Base-by-base conservation (phyloP, 805 yeast species). In the Wickerhamiella azymoides region DNA sequence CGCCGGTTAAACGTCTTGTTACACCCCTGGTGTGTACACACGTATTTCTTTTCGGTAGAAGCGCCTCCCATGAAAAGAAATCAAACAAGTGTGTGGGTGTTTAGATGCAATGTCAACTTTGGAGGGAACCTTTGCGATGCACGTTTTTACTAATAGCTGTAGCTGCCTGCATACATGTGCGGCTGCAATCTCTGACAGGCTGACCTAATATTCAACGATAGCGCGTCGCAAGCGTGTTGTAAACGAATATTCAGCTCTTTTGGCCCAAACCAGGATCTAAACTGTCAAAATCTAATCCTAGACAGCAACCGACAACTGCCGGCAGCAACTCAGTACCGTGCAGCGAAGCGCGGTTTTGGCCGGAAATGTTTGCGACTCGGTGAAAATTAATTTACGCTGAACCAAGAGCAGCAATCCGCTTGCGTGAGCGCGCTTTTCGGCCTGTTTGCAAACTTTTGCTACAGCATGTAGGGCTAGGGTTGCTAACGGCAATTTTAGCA, bases 21-120 rank as follows among this genome's bases (percentile, higher is more conserved):
- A 49, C 66, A 62, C 16, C 64, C 63, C 2, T 55, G 56, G 37
- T 46, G 53, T 11, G 52, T 42, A 69, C 76, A 51, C 61, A 49
- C 49, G 49, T 56, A 61, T 43, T 50, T 57, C 33, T 13, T 30
- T n/a, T 30, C 33, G 16, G 11, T 30, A 10, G 33, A 30, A 30
- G 33, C 8, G 5, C 5, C 13, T 30, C 14, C 16, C 33, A 30
- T 30, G 8, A 10, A 13, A 30, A 3, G 33, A 21, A 21, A 21
- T 4, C 24, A 7, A 21, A 21, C 4, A 5, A 5, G 24, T 21
- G 24, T 21, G 24, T 7, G 24, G 7, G 4, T 21, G 24, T 21
- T 21, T 30, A n/a, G 11, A 13, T 3, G 30, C n/a, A 5, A 16
- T 30, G 33, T 2, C 33, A 30, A 13, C 16, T 13, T 6, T n/a